phyloP scores from a whole-genome alignment of 345 rosid species.

The Moricandia arvensis region DNA sequence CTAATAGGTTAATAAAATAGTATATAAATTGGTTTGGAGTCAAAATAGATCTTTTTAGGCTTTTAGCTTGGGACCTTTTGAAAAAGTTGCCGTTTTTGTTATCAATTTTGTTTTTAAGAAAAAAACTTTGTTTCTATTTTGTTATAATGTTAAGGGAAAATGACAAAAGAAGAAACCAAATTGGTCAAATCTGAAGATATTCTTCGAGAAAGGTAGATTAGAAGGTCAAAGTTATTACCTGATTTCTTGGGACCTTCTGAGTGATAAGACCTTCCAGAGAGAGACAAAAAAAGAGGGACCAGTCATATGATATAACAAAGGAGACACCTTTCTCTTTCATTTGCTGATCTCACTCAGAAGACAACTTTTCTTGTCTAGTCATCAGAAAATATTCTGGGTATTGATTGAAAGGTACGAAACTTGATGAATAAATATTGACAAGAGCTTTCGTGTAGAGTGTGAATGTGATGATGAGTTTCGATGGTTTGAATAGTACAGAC shows the following conservation, averaged over 20 bases:
- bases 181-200: conserved; percentile 20
- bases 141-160: background rate
- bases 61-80: background rate
- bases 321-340: background rate
- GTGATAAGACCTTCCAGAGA: background rate
- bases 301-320: background rate
- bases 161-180: background rate
- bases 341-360: background rate
- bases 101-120: background rate
- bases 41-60: background rate
- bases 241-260: background rate
- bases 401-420: conserved; percentile 28
- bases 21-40: background rate
- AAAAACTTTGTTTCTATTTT: background rate
- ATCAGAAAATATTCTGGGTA: conserved; percentile 5
- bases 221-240: background rate
- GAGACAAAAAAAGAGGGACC: conserved; percentile 1
- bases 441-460: background rate
- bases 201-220: background rate
- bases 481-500: conserved; percentile 23
- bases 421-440: conserved; percentile 13
- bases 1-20: background rate
- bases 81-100: background rate
- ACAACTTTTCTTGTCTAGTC: conserved; percentile 24
- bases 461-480: conserved; percentile 36